Base-by-base conservation (phyloP, 306 rosid species). In the Citrullus amarus region DNA sequence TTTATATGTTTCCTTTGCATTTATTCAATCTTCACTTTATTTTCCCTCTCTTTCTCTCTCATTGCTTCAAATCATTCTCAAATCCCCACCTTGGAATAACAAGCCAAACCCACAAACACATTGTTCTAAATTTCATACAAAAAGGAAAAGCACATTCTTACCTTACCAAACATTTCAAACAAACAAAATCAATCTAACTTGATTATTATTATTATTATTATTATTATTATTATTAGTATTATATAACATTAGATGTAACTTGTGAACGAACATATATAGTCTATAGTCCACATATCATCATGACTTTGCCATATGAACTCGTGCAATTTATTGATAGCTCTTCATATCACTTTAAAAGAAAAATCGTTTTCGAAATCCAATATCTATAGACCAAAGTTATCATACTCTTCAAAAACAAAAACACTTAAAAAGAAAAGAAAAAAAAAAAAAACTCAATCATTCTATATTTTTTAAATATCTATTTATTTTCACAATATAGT, bases 11-110 rank as follows among this genome's bases (percentile, higher is more conserved):
- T 84, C 57, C 87, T 81, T 85, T 81, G 84, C 86, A 84, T 83
- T 83, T 85, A 84, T 86, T 81, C 82, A 85, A 81, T 77, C 54
- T 76, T 75, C 85, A 72, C 86, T 73, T 86, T 80, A 34, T 66
- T 62, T 53, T 66, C 14, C 3, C 69, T 16, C 25, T 9, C 72
- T 68, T 1, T 44, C 51, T 67, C 48, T 65, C 87, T 84, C 82
- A 28, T 83, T 81, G 87, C 90, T 86, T 78, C 76, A 83, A 91
- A 91, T 50, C 86, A 91, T 93, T 88, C 80, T 84, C 76, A 36
- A 82, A 81, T 87, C 81, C 90, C 93, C 93, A 89, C 91, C 70
- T 83, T 89, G 81, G 81, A 78, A 72, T 78, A 90, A 80, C 39
- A 36, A 36, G 79, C 85, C 68, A 74, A 84, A 77, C 80, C 36